These are phyloP conservation scores for Solanum etuberosum DNA, from an alignment of 257 asterid genomes.

Conservation along the genomic window DNA sequence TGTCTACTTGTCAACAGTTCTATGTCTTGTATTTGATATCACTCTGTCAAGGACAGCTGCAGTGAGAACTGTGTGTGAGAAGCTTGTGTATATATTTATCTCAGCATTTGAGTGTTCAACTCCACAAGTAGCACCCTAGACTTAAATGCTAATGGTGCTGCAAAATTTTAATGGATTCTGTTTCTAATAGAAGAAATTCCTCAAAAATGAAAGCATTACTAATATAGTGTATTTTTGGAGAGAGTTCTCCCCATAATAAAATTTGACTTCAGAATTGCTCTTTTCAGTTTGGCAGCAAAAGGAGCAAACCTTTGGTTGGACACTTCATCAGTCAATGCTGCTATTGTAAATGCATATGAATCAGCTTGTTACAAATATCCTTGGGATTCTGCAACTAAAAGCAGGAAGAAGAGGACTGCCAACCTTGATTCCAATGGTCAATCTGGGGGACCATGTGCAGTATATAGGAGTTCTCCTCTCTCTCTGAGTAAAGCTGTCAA, in stretches of 20 bases:
- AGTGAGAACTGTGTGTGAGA: not conserved
- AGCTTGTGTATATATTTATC: not conserved
- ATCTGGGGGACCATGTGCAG: slow-evolving; percentile 34
- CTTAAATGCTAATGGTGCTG: not conserved
- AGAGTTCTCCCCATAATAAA: not conserved
- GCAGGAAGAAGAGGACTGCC: slow-evolving; percentile 10
- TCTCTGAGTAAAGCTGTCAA: slow-evolving; percentile 84
- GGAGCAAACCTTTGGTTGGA: slow-evolving; percentile 85
- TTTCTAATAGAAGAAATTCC: not conserved
- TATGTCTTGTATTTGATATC: not conserved
- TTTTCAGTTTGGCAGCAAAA: slow-evolving; percentile 68
- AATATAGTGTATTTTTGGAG: not conserved
- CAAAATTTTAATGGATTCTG: not conserved
- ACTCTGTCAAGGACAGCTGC: not conserved
- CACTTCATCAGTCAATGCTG: slow-evolving; percentile 76
- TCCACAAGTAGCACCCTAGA: not conserved
- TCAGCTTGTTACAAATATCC: slow-evolving; percentile 47
- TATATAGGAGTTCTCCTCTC: slow-evolving; percentile 67
- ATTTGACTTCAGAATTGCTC: not conserved
- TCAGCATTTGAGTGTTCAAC: not conserved
- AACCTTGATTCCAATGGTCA: slow-evolving; percentile 15
- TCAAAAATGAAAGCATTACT: not conserved
- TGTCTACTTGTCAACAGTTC: not conserved
- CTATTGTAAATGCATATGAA: slow-evolving; percentile 58
- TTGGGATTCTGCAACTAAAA: slow-evolving; percentile 14